phyloP scores from a whole-genome alignment of 257 asterid species.

The Solanum etuberosum region DNA sequence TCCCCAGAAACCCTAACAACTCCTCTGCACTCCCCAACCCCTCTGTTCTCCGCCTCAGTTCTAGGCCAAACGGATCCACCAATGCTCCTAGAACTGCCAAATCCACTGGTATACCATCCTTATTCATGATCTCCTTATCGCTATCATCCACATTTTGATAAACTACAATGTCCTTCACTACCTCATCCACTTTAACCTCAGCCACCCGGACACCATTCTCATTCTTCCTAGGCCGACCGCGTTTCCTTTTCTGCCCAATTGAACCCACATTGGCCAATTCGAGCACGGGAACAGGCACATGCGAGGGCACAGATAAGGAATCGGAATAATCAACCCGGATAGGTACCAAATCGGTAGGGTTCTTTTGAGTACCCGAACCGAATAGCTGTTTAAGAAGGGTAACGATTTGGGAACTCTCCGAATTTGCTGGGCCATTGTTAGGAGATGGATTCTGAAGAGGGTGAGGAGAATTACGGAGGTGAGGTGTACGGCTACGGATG shows the following conservation, averaged over 20 bases:
- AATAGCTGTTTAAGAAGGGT: slow-evolving; percentile 48
- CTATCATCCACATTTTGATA: slow-evolving; percentile 18
- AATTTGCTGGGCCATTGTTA: slow-evolving; percentile 38
- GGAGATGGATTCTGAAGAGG: background rate
- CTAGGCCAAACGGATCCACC: slow-evolving; percentile 51
- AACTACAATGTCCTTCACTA: slow-evolving; percentile 9
- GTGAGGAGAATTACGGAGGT: slow-evolving; percentile 34
- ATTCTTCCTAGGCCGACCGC: slow-evolving; percentile 37
- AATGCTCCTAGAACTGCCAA: slow-evolving; percentile 35
- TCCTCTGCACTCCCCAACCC: slow-evolving; percentile 43
- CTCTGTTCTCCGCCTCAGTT: slow-evolving; percentile 37
- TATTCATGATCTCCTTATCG: slow-evolving; percentile 29
- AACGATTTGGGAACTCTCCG: slow-evolving; percentile 42
- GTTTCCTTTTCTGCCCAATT: slow-evolving; percentile 39
- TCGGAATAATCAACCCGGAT: slow-evolving; percentile 36
- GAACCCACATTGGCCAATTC: slow-evolving; percentile 11
- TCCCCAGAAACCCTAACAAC: slow-evolving; percentile 41
- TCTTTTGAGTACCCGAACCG: slow-evolving; percentile 13
- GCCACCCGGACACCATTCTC: slow-evolving; percentile 1
- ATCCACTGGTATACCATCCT: slow-evolving; percentile 52
- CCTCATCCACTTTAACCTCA: background rate
- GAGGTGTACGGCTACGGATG: slow-evolving; percentile 63
- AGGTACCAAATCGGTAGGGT: slow-evolving; percentile 24
- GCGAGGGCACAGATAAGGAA: slow-evolving; percentile 1
- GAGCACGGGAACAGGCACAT: background rate